phyloP scores from a whole-genome alignment of 179 eudicot species.

The Gypsophila paniculata region DNA sequence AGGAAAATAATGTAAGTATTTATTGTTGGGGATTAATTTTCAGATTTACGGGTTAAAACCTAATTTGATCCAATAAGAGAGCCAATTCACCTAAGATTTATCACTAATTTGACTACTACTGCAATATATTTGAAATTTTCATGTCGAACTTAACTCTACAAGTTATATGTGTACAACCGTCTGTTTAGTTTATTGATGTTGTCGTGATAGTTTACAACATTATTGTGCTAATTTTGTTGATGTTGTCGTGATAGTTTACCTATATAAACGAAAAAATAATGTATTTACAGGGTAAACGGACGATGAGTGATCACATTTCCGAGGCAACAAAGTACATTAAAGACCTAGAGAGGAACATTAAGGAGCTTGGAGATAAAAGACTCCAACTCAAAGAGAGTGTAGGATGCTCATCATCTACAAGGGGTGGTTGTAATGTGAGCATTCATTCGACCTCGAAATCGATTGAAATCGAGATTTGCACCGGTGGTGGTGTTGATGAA shows the following conservation, averaged over 20 bases:
- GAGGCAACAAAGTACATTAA: constrained; percentile 53
- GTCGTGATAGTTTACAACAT: background rate
- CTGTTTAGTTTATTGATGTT: too few relatives aligned
- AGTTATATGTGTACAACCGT: too few relatives aligned
- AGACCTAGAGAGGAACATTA: constrained; percentile 37
- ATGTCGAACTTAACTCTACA: too few relatives aligned
- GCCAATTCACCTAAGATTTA: too few relatives aligned
- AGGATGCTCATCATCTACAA: constrained; percentile 19
- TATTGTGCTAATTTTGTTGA: background rate
- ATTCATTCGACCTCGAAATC: constrained; percentile 31
- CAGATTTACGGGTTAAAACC: too few relatives aligned
- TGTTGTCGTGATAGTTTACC: too few relatives aligned
- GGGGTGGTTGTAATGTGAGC: constrained; percentile 23
- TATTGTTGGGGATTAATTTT: too few relatives aligned
- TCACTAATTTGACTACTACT: too few relatives aligned
- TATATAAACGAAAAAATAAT: too few relatives aligned
- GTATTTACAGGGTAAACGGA: constrained; percentile 45
- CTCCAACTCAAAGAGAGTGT: constrained; percentile 32
- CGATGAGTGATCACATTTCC: constrained; percentile 46
- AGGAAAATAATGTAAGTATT: too few relatives aligned
- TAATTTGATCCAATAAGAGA: too few relatives aligned
- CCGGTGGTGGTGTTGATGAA: background rate
- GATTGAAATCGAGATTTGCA: constrained; percentile 39
- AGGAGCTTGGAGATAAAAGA: constrained; percentile 32
- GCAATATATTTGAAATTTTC: too few relatives aligned